Base-by-base conservation (phyloP, 106 monocot species). In the Dioscorea alata region DNA sequence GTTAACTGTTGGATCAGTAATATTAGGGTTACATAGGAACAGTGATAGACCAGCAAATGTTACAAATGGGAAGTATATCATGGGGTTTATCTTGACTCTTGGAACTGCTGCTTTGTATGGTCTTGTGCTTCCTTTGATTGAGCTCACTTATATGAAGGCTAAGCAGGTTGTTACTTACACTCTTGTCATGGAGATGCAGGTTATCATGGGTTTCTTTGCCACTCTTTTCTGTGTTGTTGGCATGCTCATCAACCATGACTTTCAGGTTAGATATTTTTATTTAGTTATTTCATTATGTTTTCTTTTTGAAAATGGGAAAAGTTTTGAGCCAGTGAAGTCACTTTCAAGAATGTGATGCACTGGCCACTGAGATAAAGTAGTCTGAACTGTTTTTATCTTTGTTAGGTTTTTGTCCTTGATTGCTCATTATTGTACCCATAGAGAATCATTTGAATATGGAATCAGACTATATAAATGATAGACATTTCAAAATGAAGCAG, bases 31-130 rank as follows among this genome's bases (percentile, higher is more conserved):
- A 6, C 51, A 56, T 4, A 3, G 23, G 19, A 49, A 13, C 22
- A 13, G 20, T 0, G 66, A 66, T 14, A 13, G 21, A 9, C 66
- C 66, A 5, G 20, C 33, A n/a, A 49, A 49, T 17, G 66, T 49
- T 4, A 49, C 52, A 12, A 57, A 16, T 25, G 69, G 21, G 3
- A 10, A 53, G 56, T 53, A 69, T 31, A 57, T 56, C 19, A 24
- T 52, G 23, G 69, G 69, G 13, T 69, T 69, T 23, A 4, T 25
- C 6, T 16, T 69, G 25, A 69, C 54, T 0, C 20, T 67, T 13
- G 35, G 48, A 17, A 25, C 56, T 28, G 69, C 69, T 57, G 54
- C 54, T 4, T 49, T 67, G 9, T 67, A 67, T 67, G 67, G 67
- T 8, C 16, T 52, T 28, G 17, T 67, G 8, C n/a, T 67, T 49